phyloP scores from a whole-genome alignment of 2,329 filamentous ascomycete genomes.

The Huntiella abstrusa region DNA sequence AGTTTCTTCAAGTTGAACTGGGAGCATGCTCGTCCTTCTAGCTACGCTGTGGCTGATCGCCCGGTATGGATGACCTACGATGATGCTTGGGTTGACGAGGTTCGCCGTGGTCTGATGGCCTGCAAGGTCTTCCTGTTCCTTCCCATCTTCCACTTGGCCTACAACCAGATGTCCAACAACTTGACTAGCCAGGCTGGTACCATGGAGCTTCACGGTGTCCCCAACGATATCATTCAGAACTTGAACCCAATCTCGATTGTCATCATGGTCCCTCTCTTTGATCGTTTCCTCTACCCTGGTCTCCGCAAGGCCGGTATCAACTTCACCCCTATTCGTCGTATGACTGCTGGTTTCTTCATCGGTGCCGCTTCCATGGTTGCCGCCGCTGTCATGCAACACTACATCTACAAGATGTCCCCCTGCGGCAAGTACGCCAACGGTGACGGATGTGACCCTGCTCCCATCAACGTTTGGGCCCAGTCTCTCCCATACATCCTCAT shows the following conservation, averaged over 20 bases:
- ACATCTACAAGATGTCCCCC: constrained; percentile 42
- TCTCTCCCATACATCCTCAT: constrained; percentile 31
- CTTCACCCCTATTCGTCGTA: constrained; percentile 61
- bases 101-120: constrained; percentile 48
- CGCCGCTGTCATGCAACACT: constrained; percentile 37
- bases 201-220: constrained; percentile 49
- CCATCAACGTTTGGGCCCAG: constrained; percentile 48
- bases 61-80: constrained; percentile 67
- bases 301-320: constrained; percentile 43
- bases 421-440: constrained; percentile 38
- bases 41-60: constrained; percentile 32
- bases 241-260: constrained; percentile 58
- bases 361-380: constrained; percentile 42
- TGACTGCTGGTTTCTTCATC: constrained; percentile 49
- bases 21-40: constrained; percentile 49
- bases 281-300: constrained; percentile 48
- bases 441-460: constrained; percentile 32
- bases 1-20: constrained; percentile 46
- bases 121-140: constrained; percentile 54
- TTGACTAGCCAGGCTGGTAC: constrained; percentile 44
- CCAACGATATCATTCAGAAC: constrained; percentile 62
- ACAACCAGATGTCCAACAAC: constrained; percentile 43
- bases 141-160: constrained; percentile 41
- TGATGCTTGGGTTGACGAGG: constrained; percentile 66
- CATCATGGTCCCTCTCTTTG: constrained; percentile 54